Evolutionary conservation across 495 filamentous ascomycete species (phyloP).

Genomic region (Halenospora varia): DNA sequence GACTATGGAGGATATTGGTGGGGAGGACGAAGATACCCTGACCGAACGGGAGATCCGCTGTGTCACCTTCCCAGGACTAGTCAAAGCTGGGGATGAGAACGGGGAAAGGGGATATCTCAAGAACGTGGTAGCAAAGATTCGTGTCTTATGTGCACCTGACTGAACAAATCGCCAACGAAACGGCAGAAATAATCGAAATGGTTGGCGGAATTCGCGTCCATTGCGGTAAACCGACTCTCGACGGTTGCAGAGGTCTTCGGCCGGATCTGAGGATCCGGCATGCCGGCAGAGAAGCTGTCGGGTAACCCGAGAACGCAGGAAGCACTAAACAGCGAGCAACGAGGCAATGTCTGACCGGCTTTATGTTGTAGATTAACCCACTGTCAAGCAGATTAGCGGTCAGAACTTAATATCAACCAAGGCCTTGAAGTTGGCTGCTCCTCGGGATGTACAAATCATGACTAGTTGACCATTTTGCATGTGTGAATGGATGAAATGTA

Average conservation of each 20-base stretch:
- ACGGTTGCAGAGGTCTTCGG: no score
- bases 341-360: background rate
- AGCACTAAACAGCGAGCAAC: background rate
- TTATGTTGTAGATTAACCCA: background rate
- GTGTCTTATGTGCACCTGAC: conserved; percentile 48
- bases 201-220: no score
- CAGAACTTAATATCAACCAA: background rate
- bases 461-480: background rate
- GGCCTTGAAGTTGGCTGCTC: background rate
- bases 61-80: conserved; percentile 47
- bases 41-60: conserved; percentile 33
- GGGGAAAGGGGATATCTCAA: conserved; percentile 46
- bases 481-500: no score
- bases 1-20: conserved; percentile 54
- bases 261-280: no score
- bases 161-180: conserved; percentile 17
- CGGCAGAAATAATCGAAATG: background rate
- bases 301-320: background rate
- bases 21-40: conserved; percentile 50
- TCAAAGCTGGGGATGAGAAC: conserved; percentile 52
- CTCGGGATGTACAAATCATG: background rate
- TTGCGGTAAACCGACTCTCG: no score
- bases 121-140: conserved; percentile 52
- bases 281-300: background rate
- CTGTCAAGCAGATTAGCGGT: background rate